Evolutionary conservation across 1,139 yeast genomes (phyloP), one percentile per base, ranked within the genome.

Genomic region (Kodamaea derodonti): DNA sequence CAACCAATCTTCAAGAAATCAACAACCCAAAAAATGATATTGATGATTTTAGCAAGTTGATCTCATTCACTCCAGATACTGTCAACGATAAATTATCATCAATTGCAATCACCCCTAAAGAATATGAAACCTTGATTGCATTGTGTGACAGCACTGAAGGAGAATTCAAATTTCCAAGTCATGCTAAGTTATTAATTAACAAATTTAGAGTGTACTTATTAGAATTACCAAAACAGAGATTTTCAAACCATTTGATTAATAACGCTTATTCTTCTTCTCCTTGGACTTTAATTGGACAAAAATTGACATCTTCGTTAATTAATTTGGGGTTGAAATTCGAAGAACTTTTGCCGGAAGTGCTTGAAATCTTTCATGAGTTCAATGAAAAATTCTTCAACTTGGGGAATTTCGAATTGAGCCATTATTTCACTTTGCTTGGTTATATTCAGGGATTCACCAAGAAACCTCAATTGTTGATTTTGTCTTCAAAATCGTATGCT

Each of bases 91-190:
- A 24, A 11, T 14, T n/a, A n/a, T 52, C 65, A 1, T 41, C 41
- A 11, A 65, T 68, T 14, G 74, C 78, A 1, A 64, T 78, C 34
- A 56, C 72, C 2, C 52, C 65, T 24, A 74, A 73, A 35, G 95
- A 87, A 53, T 72, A 80, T 49, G 95, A 88, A 50, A 78, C 82
- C 4, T 60, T 88, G 37, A 51, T 80, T 34, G 86, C 95, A 0
- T 59, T 87, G 18, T 76, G 85, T 36, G 70, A 69, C 16, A 66
- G 86, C 14, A 69, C 81, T 7, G 44, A 57, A 2, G 51, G 49
- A 24, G 66, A 77, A 9, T 52, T 62, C 39, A 65, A 67, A 33
- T 51, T 58, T 32, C 48, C 56, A 14, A 54, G 52, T 4, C 80
- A 80, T 38, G 88, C 84, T 1, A 54, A 58, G 12, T 52, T 65